Evolutionary conservation across 2,329 filamentous ascomycete species (phyloP), one percentile per base, ranked within the genome.

Genomic region (Cladophialophora yegresii): DNA sequence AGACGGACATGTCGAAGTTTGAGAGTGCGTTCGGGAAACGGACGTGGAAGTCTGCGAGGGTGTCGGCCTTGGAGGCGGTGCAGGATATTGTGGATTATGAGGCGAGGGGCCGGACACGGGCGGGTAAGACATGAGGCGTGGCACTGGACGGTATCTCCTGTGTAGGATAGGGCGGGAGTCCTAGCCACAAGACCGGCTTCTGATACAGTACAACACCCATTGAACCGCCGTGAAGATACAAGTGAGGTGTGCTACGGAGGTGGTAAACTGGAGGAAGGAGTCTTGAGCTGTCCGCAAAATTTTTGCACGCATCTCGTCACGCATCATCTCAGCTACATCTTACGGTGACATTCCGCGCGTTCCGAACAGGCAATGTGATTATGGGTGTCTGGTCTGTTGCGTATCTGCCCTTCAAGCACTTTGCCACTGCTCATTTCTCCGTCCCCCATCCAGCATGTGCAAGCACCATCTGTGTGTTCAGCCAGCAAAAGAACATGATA

Each of bases 11-110:
- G 9, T 51, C 49, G 1, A 64, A 61, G 47, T 58, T 54, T n/a
- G 62, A 64, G 45, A 45, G 60, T 43, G 62, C 45, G 50, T 61
- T 64, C 36, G 62, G 62, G 28, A 54, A 26, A 6, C 47, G 57
- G 22, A 20, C 20, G 8, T 61, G 62, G 62, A 60, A 60, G 22
- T 61, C 50, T 8, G 62, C 62, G 6, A 53, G 57, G 33, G 22
- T 55, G 16, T 56, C 62, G 16, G 54, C 51, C 40, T 33, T 20
- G n/a, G 58, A 64, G n/a, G 61, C 62, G n/a, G 62, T 64, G 40
- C 36, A 56, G 57, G 62, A 64, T 32, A 61, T 64, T 40, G 58
- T 57, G 16, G 45, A 51, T 13, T 58, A 60, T 36, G 57, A 64
- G 20, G 22, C 26, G 28, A 53, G 22, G 47, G 5, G 20, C 13